A percentile compares a stretch with the other conserved stretches of the same genome.
These are phyloP conservation scores for Spencermartinsiella europaea DNA, from an alignment of 805 yeast species.

Conservation along the genomic window DNA sequence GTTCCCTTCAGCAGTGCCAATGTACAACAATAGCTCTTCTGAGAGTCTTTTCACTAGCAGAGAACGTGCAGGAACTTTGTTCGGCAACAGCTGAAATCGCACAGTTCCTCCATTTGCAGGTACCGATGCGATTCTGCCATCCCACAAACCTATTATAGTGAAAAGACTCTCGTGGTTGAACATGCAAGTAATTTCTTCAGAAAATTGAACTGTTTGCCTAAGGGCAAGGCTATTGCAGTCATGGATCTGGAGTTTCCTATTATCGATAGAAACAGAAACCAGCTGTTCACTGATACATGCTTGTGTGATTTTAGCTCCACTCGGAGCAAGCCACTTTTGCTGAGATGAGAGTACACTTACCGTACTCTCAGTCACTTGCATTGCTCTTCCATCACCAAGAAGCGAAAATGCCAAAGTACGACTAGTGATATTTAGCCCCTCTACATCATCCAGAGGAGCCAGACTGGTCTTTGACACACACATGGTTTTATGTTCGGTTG, in stretches of 20 bases:
- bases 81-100: too few species aligned
- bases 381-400: background rate
- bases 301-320: background rate
- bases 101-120: too few species aligned
- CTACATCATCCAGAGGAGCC: background rate
- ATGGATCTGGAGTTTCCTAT: background rate
- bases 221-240: background rate
- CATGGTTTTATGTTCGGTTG: background rate
- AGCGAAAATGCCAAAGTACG: background rate
- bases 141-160: background rate
- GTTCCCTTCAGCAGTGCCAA: background rate
- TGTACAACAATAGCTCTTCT: background rate
- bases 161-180: background rate
- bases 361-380: background rate
- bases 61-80: too few species aligned
- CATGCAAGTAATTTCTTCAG: background rate
- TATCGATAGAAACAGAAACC: background rate
- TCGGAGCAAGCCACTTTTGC: background rate
- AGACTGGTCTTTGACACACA: background rate
- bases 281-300: background rate
- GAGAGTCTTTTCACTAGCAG: too few species aligned
- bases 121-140: too few species aligned
- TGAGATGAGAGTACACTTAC: background rate
- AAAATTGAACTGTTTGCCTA: background rate
- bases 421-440: background rate